A percentile compares a stretch with the other conserved stretches of the same genome.
Conservation (phyloP, 2,329 filamentous ascomycete species). For the Claviceps arundinis region DNA sequence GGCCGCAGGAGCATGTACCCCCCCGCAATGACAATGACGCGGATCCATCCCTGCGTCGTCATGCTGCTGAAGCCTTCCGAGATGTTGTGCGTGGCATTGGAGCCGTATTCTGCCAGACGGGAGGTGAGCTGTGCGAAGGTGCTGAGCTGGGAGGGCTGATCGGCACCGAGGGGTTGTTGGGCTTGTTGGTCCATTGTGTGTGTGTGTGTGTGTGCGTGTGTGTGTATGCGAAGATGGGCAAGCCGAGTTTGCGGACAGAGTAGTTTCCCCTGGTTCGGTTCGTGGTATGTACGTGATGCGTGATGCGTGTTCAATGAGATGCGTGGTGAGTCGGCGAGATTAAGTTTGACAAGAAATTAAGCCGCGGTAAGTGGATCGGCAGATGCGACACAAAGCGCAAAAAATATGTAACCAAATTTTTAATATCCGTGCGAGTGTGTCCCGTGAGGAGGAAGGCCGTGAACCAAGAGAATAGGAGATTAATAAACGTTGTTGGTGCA, state of each 20-base stretch:
- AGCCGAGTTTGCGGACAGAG: not conserved
- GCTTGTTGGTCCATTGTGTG: constrained; percentile 12
- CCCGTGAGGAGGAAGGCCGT: no score
- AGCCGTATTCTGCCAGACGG: constrained; percentile 22
- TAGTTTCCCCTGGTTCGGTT: no score
- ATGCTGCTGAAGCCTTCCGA: constrained; percentile 35
- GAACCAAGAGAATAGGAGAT: no score
- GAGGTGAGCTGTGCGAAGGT: constrained; percentile 19
- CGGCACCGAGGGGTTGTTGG: constrained; percentile 12
- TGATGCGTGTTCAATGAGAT: no score
- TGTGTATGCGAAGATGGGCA: not conserved
- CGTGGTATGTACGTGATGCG: no score
- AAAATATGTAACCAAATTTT: no score
- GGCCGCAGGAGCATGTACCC: constrained; percentile 63
- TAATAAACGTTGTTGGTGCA: no score
- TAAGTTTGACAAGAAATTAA: no score
- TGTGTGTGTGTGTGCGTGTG: not conserved
- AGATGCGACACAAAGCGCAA: no score
- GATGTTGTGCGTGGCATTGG: constrained; percentile 34
- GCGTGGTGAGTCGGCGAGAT: no score
- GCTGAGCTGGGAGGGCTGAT: constrained; percentile 17
- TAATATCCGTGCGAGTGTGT: no score
- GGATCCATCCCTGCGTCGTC: constrained; percentile 45
- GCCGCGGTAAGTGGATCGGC: no score
- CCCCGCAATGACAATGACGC: constrained; percentile 57